Conservation (phyloP, 176 grass and related monocot genomes). For the Ensete ventricosum region DNA sequence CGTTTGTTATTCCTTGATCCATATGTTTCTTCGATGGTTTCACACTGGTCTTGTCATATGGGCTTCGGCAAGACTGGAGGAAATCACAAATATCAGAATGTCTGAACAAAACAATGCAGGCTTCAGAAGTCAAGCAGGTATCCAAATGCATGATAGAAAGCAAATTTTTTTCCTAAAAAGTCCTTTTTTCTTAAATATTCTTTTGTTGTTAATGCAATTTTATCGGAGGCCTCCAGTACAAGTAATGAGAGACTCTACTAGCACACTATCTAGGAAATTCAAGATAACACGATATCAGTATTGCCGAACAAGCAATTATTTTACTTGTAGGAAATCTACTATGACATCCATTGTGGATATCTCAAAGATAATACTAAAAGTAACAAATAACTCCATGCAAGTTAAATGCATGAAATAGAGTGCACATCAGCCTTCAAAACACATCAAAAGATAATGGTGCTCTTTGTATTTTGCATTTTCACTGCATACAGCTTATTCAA, state of each 20-base stretch:
- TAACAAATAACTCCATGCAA: neutral
- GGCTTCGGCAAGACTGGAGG: neutral
- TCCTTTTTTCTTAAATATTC: no score
- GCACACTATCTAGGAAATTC: neutral
- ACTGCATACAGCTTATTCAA: neutral
- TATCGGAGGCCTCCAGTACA: neutral
- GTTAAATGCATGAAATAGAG: neutral
- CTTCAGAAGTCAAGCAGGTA: neutral
- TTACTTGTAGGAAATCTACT: neutral
- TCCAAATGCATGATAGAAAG: neutral
- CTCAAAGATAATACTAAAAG: neutral
- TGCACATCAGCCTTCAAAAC: neutral
- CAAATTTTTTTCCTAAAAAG: neutral
- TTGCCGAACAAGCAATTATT: neutral
- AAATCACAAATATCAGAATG: neutral
- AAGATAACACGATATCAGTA: neutral
- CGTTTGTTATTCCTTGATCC: neutral
- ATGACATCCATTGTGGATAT: neutral
- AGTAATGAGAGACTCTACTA: neutral
- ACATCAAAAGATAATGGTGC: neutral
- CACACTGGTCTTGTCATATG: neutral
- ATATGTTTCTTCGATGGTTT: neutral
- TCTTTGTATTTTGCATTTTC: neutral
- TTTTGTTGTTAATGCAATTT: no score
- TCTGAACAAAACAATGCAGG: neutral